Percentiles rank a stretch among this genome's conserved stretches.
These are phyloP conservation scores for Cryoendolithus antarcticus DNA, from an alignment of 2,329 filamentous ascomycete species.

Conservation along the genomic window DNA sequence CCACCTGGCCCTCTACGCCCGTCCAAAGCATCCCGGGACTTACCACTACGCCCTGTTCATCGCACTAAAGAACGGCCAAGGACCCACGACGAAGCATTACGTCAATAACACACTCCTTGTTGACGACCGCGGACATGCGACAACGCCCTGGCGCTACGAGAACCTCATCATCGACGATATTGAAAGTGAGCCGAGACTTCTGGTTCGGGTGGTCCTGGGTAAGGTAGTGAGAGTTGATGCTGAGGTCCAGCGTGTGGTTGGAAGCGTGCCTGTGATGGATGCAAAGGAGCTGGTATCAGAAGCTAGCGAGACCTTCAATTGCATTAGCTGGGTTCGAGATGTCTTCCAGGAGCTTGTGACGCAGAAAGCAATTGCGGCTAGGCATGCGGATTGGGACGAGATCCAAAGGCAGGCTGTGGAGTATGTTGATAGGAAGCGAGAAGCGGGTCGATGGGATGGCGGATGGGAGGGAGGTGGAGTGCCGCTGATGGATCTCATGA, in stretches of 20 bases:
- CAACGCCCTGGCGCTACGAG: no score
- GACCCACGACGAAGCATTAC: constrained; percentile 6
- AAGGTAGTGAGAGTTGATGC: no score
- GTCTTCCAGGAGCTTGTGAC: constrained; percentile 3
- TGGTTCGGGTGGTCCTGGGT: no score
- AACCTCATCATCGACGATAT: no score
- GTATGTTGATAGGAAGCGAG: constrained; percentile 7
- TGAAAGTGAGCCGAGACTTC: no score
- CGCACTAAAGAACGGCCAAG: constrained; percentile 8
- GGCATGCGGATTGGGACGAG: constrained; percentile 4
- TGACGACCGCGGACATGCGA: no score
- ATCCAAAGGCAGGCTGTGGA: constrained; percentile 4
- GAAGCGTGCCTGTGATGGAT: no score
- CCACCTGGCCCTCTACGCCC: constrained; percentile 14
- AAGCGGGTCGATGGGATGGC: constrained; percentile 6
- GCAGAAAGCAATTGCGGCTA: constrained; percentile 1
- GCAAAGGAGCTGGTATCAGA: no score
- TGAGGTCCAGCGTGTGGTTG: constrained; percentile 5
- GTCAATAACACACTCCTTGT: no score
- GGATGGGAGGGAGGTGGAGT: not conserved
- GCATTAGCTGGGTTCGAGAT: constrained; percentile 7
- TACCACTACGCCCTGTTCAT: constrained; percentile 16
- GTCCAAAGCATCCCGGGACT: constrained; percentile 12
- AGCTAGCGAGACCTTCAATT: constrained; percentile 3
- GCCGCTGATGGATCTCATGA: no score